Evolutionary conservation across 352 stramenopile species (phyloP).

Genomic region (Pythium aristosporum): DNA sequence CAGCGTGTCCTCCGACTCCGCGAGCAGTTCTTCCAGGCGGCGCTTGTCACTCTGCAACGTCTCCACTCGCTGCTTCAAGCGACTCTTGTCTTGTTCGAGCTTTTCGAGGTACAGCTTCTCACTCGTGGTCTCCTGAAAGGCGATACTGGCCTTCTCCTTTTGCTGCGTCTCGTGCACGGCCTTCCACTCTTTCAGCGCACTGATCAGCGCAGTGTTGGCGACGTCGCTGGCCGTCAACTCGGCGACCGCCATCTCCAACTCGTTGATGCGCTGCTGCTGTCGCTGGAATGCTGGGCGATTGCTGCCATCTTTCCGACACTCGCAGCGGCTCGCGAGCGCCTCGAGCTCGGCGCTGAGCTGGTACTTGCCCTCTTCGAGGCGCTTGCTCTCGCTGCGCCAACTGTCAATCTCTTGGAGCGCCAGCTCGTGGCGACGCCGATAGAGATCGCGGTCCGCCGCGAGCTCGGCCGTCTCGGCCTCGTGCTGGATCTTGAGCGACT

Average conservation of each 20-base stretch:
- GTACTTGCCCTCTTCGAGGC: conserved; percentile 61
- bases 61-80: conserved; percentile 30
- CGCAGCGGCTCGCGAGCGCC: conserved; percentile 41
- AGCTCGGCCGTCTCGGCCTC: conserved; percentile 67
- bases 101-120: conserved; percentile 43
- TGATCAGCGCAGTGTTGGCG: conserved; percentile 42
- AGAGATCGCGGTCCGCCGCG: conserved; percentile 53
- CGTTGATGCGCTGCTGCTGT: conserved; percentile 39
- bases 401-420: conserved; percentile 59
- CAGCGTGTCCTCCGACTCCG: conserved; percentile 32
- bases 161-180: conserved; percentile 38
- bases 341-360: conserved; percentile 57
- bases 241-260: conserved; percentile 39
- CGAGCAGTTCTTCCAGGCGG: conserved; percentile 2
- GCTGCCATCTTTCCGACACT: conserved; percentile 33
- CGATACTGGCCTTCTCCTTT: conserved; percentile 32
- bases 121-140: conserved; percentile 33
- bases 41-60: conserved; percentile 34
- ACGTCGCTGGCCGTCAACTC: conserved; percentile 34
- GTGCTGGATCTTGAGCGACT: conserved; percentile 67
- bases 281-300: conserved; percentile 5
- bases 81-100: conserved; percentile 41
- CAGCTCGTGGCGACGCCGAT: conserved; percentile 62
- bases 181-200: conserved; percentile 43
- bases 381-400: conserved; percentile 67